Evolutionary conservation across 2,329 filamentous ascomycete genomes (phyloP).

Genomic region (Tolypocladium album): DNA sequence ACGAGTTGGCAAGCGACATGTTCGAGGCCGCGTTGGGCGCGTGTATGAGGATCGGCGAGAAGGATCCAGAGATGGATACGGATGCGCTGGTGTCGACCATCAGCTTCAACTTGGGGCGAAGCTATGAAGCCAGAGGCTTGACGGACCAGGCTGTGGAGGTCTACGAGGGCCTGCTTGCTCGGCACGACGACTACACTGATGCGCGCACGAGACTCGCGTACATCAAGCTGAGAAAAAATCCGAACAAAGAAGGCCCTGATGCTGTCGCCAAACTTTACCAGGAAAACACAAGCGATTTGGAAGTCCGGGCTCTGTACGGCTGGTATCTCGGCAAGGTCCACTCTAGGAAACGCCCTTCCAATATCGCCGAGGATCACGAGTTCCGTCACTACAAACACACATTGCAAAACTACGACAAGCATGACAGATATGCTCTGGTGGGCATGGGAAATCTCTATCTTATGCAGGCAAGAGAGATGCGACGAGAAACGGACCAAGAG

Average conservation of each 20-base stretch:
- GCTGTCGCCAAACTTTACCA: conserved; percentile 79
- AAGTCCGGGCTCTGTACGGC: conserved; percentile 85
- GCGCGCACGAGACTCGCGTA: conserved; percentile 83
- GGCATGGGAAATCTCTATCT: conserved; percentile 95
- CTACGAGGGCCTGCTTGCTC: conserved; percentile 74
- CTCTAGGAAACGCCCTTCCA: conserved; percentile 69
- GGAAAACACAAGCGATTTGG: conserved; percentile 72
- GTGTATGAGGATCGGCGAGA: conserved; percentile 71
- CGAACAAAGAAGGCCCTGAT: conserved; percentile 77
- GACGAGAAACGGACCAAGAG: conserved; percentile 76
- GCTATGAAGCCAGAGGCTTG: conserved; percentile 78
- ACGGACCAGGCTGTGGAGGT: conserved; percentile 76
- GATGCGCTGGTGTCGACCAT: conserved; percentile 92
- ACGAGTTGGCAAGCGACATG: conserved; percentile 67
- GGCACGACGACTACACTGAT: conserved; percentile 87
- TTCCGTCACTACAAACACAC: conserved; percentile 95
- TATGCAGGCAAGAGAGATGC: conserved; percentile 84
- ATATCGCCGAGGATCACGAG: conserved; percentile 81
- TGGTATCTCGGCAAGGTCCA: conserved; percentile 82
- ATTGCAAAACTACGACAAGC: conserved; percentile 87
- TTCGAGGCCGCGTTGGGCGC: conserved; percentile 89
- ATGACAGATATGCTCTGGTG: conserved; percentile 91
- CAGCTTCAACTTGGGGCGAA: conserved; percentile 90
- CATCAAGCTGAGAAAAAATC: conserved; percentile 71
- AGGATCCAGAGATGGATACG: conserved; percentile 66